phyloP scores from a whole-genome alignment of 768 basidiomycete genomes.

The Boletellus ananas region DNA sequence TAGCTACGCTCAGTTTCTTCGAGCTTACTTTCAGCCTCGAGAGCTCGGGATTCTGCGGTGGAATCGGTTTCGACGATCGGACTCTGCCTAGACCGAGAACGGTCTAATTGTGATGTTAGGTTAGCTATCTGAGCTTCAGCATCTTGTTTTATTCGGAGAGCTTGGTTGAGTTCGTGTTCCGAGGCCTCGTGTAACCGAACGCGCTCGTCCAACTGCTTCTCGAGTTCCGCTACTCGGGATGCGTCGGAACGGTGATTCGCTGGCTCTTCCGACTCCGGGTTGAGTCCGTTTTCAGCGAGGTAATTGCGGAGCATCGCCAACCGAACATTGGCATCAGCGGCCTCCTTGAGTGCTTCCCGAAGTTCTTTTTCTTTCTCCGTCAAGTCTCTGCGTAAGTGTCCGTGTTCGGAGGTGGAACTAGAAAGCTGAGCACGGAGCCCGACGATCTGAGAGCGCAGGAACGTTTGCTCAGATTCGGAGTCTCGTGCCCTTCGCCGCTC shows the following conservation, averaged over 20 bases:
- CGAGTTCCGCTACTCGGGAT: constrained; percentile 68
- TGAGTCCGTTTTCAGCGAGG: constrained; percentile 84
- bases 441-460: constrained; percentile 68
- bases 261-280: constrained; percentile 65
- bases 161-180: constrained; percentile 70
- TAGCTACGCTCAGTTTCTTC: constrained; percentile 77
- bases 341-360: constrained; percentile 58
- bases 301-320: constrained; percentile 79
- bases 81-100: constrained; percentile 54
- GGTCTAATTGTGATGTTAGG: constrained; percentile 65
- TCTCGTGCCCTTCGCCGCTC: constrained; percentile 65
- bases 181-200: constrained; percentile 67
- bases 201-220: constrained; percentile 71
- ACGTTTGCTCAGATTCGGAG: constrained; percentile 58
- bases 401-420: constrained; percentile 62
- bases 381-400: constrained; percentile 66
- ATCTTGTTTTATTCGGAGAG: constrained; percentile 65
- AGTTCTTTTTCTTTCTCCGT: constrained; percentile 62
- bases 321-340: constrained; percentile 68
- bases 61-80: constrained; percentile 41
- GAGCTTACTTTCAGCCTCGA: constrained; percentile 72
- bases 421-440: constrained; percentile 73
- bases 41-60: constrained; percentile 44
- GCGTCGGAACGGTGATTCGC: constrained; percentile 31
- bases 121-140: constrained; percentile 65